Conservation (phyloP, 331 rosid species). For the Saraca asoca region DNA sequence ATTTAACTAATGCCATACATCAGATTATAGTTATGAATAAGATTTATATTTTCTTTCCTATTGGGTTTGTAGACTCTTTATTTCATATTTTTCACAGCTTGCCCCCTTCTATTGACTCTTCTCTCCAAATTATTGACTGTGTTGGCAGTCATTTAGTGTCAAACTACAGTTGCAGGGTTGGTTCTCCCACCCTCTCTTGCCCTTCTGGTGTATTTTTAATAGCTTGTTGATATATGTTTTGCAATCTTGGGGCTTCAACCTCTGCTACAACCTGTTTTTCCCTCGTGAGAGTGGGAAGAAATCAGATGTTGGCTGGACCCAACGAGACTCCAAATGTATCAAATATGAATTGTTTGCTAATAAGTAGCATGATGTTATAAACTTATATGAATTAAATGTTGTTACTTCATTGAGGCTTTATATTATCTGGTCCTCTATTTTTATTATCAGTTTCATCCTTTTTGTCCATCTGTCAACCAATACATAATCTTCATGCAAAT, state of each 20-base stretch:
- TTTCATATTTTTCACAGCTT: slow-evolving; percentile 14
- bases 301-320: slow-evolving; percentile 22
- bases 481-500: slow-evolving; percentile 5
- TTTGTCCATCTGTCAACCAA: slow-evolving; percentile 17
- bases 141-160: slow-evolving; percentile 20
- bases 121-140: slow-evolving; percentile 11
- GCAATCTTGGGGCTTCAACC: slow-evolving; percentile 7
- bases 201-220: slow-evolving; percentile 15
- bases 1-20: slow-evolving; percentile 9
- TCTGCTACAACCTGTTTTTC: slow-evolving; percentile 8
- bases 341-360: slow-evolving; percentile 4
- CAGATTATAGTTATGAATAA: background rate
- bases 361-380: too few species aligned
- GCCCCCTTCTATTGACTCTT: slow-evolving; percentile 13
- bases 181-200: background rate
- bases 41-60: slow-evolving; percentile 7
- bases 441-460: slow-evolving; percentile 24
- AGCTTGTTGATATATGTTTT: slow-evolving; percentile 31
- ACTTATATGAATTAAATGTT: too few species aligned
- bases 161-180: slow-evolving; percentile 28
- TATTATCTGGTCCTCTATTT: background rate
- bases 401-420: too few species aligned
- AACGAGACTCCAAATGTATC: slow-evolving; percentile 23
- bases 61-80: background rate
- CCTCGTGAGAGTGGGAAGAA: slow-evolving; percentile 29